Evolutionary conservation across 805 yeast species (phyloP), one percentile per base, ranked within the genome.

Genomic region (Danielia reshetovae): DNA sequence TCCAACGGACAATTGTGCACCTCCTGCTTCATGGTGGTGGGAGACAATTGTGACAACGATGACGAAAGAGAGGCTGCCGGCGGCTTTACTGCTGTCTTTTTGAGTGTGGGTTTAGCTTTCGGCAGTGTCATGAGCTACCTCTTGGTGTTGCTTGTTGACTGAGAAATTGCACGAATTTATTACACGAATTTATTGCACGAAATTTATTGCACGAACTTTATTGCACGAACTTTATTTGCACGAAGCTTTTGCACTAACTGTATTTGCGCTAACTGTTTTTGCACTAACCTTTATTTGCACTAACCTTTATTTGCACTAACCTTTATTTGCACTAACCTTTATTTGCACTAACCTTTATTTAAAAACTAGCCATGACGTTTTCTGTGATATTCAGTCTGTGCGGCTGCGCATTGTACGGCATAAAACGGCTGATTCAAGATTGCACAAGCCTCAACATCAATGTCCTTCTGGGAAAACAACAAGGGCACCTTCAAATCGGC

Each of bases 21-120:
- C 5, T 74, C 86, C 18, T 74, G 86, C 37, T 86, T 90, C 60
- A 85, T 86, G 83, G 72, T 71, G 30, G 83, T 87, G 2, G 80
- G 84, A 0, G 64, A 69, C 12, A 72, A 68, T 38, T 64, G 77
- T 34, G 81, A 75, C 21, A 68, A 70, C 1, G 85, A 78, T 22
- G 71, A 72, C 14, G 90, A 86, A 50, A 79, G 78, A 54, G 86
- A 85, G 39, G 96, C 96, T 0, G 96, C 97, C 1, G 96, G 96
- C 29, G 97, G 97, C 3, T 85, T 89, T 54, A 81, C 95, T 29
- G 79, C 87, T 1, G 77, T 89, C 15, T 78, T 86, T 45, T 73
- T 89, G 33, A 79, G 89, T 36, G 52, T 78, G 8, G 96, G 96
- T 0, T 69, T 90, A 32, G 78, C 93, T 0, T 63, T 71, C 2